Evolutionary conservation across 371 early-diverging fungal genomes (phyloP), one percentile per base, ranked within the genome.

Genomic region (Mucor irregularis): DNA sequence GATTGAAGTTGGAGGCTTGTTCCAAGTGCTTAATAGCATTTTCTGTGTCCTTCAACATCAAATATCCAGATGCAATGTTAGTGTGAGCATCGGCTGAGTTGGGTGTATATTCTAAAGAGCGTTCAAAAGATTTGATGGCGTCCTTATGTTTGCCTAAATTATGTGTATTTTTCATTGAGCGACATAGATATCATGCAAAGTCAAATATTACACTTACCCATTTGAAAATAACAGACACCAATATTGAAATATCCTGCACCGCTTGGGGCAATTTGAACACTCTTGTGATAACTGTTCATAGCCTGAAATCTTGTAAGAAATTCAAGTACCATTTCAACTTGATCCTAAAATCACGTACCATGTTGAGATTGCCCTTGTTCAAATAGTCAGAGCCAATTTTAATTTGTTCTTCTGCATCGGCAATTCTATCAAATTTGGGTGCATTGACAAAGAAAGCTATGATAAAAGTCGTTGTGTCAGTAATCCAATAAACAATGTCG

Each of bases 41-140:
- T n/a, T 66, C 25, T 47, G 89, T 80, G 24, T 85, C 76, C 45
- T 85, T 78, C 29, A 82, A 56, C 68, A 90, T 78, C 40, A 89
- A 80, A 47, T 85, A 83, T 6, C 85, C 79, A n/a, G 87, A 90
- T 2, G 91, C 94, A 25, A 91, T 69, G 66, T 92, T 94, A 58
- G 90, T 90, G 55, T 90, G 91, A 16, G 87, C 91, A 68, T 94
- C 94, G 0, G 89, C 79, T 26, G 82, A 79, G 53, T 76, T 64
- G 0, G 90, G 87, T n/a, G 79, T 69, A 28, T 86, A 61, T 34
- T 83, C 80, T 24, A 94, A 58, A 0, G 93, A 89, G 16, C 80
- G 66, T 49, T 87, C 69, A 82, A 91, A 94, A 6, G 84, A 62
- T 11, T 78, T 65, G 38, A 90, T 71, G 5, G 92, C 89, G 35